Percentiles rank a stretch among this genome's conserved stretches.
Conservation (phyloP, 768 basidiomycete species). For the Pulveroboletus ravenelii region DNA sequence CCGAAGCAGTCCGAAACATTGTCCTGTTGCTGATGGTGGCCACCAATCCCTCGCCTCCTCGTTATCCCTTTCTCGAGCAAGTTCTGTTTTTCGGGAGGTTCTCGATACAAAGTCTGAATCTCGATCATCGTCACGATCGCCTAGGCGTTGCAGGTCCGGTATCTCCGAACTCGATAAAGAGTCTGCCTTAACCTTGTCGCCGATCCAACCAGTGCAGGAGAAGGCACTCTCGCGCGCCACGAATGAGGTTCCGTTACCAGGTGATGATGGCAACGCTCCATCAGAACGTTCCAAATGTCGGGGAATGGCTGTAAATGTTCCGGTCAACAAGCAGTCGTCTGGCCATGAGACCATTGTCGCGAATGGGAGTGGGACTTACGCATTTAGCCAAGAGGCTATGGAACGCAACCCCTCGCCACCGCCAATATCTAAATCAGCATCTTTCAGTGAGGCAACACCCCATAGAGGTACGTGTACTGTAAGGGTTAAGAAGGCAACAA, state of each 20-base stretch:
- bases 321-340: slow-evolving; percentile 14
- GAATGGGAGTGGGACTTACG: slow-evolving; percentile 18
- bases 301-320: slow-evolving; percentile 14
- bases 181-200: slow-evolving; percentile 13
- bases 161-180: slow-evolving; percentile 25
- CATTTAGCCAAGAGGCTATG: slow-evolving; percentile 8
- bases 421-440: slow-evolving; percentile 4
- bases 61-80: slow-evolving; percentile 21
- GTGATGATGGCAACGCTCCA: slow-evolving; percentile 8
- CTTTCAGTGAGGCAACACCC: slow-evolving; percentile 5
- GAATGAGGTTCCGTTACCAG: slow-evolving; percentile 9
- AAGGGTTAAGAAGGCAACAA: not conserved
- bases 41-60: slow-evolving; percentile 19
- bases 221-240: slow-evolving; percentile 23
- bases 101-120: slow-evolving; percentile 35
- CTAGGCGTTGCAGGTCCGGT: slow-evolving; percentile 27
- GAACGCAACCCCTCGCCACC: slow-evolving; percentile 13
- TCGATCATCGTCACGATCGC: slow-evolving; percentile 54
- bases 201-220: slow-evolving; percentile 33
- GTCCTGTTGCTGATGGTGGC: slow-evolving; percentile 6
- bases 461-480: slow-evolving; percentile 15
- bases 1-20: slow-evolving; percentile 1
- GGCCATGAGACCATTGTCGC: slow-evolving; percentile 23
- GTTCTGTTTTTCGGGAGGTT: slow-evolving; percentile 29
- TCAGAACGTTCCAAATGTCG: slow-evolving; percentile 18